Evolutionary conservation across 2,329 filamentous ascomycete species (phyloP).

Genomic region (Arthrobotrys iridis): DNA sequence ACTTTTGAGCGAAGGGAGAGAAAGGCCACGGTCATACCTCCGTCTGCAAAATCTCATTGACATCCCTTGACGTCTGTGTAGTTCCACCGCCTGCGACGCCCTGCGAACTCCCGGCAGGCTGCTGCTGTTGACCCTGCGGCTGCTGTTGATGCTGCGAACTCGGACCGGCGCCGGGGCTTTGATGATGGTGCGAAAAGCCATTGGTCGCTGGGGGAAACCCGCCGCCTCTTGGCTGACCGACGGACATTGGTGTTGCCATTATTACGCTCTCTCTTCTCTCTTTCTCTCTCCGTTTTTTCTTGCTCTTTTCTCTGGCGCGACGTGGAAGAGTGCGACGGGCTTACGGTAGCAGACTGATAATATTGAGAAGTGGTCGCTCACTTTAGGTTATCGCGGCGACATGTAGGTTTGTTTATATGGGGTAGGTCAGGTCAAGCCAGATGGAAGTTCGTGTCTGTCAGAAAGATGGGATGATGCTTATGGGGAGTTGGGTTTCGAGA

Average conservation of each 20-base stretch:
- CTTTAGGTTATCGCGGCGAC: conserved; percentile 14
- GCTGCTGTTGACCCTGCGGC: conserved; percentile 8
- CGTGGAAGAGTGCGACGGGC: not conserved
- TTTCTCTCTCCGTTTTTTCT: too few relatives aligned
- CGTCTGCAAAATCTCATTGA: conserved; percentile 64
- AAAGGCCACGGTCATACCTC: conserved; percentile 61
- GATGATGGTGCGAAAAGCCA: conserved; percentile 47
- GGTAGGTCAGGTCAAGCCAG: not conserved
- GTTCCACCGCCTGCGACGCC: conserved; percentile 2
- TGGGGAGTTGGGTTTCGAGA: not conserved
- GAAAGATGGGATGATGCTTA: conserved; percentile 4
- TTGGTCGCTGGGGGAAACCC: conserved; percentile 46
- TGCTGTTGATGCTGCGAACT: conserved; percentile 25
- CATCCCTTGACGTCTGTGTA: conserved; percentile 39
- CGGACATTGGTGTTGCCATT: conserved; percentile 31
- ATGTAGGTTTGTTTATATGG: not conserved
- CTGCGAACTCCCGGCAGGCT: conserved; percentile 9
- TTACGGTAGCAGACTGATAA: not conserved
- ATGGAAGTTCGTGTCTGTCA: not conserved
- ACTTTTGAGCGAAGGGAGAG: not conserved
- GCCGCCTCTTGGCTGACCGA: conserved; percentile 48
- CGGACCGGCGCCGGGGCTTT: conserved; percentile 38
- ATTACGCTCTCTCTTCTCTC: too few relatives aligned
- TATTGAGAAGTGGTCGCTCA: conserved; percentile 10
- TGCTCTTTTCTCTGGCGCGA: not conserved